A percentile compares a stretch with the other conserved stretches of the same genome.
phyloP scores from a whole-genome alignment of 768 basidiomycete species.

The Tylopilus vinaceipallidus region DNA sequence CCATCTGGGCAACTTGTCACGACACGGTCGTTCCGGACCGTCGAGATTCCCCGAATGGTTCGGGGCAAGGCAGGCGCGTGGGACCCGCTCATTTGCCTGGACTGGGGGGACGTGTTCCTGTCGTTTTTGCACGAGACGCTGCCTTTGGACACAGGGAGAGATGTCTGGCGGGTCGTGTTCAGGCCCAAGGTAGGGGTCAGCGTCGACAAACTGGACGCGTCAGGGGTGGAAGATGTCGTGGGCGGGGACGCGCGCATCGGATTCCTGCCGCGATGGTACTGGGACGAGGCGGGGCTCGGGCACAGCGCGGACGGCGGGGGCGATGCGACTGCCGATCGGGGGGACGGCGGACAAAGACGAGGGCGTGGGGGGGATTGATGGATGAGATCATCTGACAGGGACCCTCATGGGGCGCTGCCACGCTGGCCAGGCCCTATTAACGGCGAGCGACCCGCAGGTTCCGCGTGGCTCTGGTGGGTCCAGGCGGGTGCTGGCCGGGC shows the following conservation, averaged over 20 bases:
- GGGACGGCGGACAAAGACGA: conserved; percentile 3
- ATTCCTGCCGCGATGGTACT: conserved; percentile 78
- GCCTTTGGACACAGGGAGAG: conserved; percentile 22
- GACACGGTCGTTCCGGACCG: conserved; percentile 72
- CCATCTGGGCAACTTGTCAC: conserved; percentile 66
- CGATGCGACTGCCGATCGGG: conserved; percentile 6
- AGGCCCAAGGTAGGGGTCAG: conserved; percentile 56
- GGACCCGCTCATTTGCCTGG: conserved; percentile 73
- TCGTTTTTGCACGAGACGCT: conserved; percentile 46
- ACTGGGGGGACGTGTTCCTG: conserved; percentile 69
- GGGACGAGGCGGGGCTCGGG: conserved; percentile 27
- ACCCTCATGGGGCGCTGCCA: conserved; percentile 12
- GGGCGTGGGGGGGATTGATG: conserved; percentile 24
- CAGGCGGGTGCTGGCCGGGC: conserved; percentile 7
- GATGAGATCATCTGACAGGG: conserved; percentile 19
- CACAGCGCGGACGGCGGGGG: conserved; percentile 5
- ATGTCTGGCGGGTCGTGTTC: conserved; percentile 74
- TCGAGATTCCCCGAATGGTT: conserved; percentile 74
- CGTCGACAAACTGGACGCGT: conserved; percentile 45
- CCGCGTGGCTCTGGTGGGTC: conserved; percentile 26
- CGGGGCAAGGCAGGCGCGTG: conserved; percentile 73
- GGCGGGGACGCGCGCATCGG: conserved; percentile 73
- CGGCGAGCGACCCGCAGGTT: conserved; percentile 17
- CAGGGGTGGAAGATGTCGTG: conserved; percentile 54
- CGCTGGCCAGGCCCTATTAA: conserved; percentile 8